A percentile compares a stretch with the other conserved stretches of the same genome.
Conservation (phyloP, 257 asterid genomes). For the Nicotiana tomentosiformis region DNA sequence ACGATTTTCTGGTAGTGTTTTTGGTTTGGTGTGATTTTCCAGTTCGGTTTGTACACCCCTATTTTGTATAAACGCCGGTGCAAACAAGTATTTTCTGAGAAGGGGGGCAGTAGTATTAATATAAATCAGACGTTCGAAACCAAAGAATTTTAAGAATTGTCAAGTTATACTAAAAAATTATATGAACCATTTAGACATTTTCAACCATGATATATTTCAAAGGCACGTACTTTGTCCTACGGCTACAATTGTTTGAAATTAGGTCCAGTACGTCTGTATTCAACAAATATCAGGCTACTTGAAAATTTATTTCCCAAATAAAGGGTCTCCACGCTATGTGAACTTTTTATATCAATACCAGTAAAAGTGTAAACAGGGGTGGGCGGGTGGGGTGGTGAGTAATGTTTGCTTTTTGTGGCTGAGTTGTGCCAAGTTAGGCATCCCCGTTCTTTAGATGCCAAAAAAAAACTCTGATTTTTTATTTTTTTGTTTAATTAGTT, state of each 20-base stretch:
- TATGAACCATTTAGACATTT: background rate
- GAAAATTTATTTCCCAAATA: background rate
- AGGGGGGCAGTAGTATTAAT: background rate
- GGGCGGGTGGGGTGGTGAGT: background rate
- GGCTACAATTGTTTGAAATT: background rate
- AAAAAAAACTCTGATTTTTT: background rate
- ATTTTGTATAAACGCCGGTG: background rate
- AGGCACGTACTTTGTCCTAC: background rate
- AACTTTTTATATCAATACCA: background rate
- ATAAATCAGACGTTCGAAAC: background rate
- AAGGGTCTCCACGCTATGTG: background rate
- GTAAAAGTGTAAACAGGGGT: background rate
- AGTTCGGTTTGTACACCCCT: too few relatives aligned
- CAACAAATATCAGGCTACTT: background rate
- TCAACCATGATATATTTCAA: background rate
- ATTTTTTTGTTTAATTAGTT: background rate
- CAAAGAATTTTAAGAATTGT: background rate
- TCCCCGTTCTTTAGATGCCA: background rate
- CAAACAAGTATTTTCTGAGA: background rate
- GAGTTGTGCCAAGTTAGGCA: background rate
- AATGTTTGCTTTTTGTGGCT: background rate
- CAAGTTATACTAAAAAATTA: background rate
- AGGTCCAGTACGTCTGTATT: background rate
- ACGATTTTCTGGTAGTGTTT: too few relatives aligned
- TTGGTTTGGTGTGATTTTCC: too few relatives aligned